Base-by-base conservation (phyloP, 164 flowering plant species). In the Piper longum region DNA sequence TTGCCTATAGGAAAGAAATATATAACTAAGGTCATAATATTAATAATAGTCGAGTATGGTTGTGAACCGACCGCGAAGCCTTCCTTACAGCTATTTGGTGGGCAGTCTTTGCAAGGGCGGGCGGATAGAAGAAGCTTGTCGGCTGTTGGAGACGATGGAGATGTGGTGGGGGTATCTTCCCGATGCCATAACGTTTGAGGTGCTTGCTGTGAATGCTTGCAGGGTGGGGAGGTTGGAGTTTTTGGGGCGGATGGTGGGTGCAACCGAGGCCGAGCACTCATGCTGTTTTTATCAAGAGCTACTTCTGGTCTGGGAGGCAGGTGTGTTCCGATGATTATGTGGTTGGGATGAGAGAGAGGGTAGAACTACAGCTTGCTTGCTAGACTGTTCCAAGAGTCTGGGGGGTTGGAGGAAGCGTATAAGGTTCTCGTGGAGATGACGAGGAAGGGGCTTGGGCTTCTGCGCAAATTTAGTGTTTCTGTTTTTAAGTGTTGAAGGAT, bases 381-480 rank as follows among this genome's bases (percentile, higher is more conserved):
- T 4, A 78, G 67, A 57, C 96, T 88, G 63, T 76, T 80, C 71
- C 63, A 16, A 54, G 73, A 66, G 52, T 71, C 70, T 42, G 79
- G 83, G 64, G 67, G 75, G 48, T 41, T 75, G 41, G 64, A 75
- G n/a, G 64, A 67, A 60, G 84, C 89, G 3, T 71, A 64, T n/a
- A 72, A 75, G 14, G 66, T 82, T 72, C 82, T 88, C 19, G 61
- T 75, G 57, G 80, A 82, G 45, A 84, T 88, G 96, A 77, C 83
- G 7, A 75, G 76, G 16, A 84, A 73, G 62, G 84, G 89, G 70
- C 66, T 85, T 3, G 84, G 89, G 70, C 66, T 85, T 3, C 81
- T 71, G 67, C 96, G 89, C 48, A 62, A 79, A 39, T 75, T 77
- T 67, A 41, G 75, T 0, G 79, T 79, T 61, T 86, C 70, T 60